Base-by-base conservation (phyloP, 129 eudicot species). In the Pulicaria dysenterica region DNA sequence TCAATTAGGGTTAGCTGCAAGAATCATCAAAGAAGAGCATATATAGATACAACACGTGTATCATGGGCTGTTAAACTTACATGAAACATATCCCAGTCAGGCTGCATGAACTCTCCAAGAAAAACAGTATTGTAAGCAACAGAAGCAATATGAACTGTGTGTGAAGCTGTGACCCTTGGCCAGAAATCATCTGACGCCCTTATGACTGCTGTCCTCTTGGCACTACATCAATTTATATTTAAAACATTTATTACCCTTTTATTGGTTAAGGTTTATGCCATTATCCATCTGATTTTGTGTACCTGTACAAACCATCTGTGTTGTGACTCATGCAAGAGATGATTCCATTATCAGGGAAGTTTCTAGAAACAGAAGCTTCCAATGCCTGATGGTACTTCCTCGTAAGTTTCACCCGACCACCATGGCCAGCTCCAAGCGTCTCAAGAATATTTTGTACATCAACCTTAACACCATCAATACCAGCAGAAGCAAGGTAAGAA, bases 21-120 rank as follows among this genome's bases (percentile, higher is more conserved):
- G 6, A 45, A 77, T 39, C 39, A 10, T 44, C 8, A 34, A 7
- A 16, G 11, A 31, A n/a, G 44, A 64, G 9, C n/a, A 73, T 9
- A 60, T 16, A 58, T 51, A 45, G 47, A 44, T 43, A 24, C 2
- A 51, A 12, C 45, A 50, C 63, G 55, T 67, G 9, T 5, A 15
- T n/a, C n/a, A n/a, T 13, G n/a, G 36, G 49, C 5, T 67, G 7
- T 59, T 66, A 41, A 60, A 68, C 96, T 82, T 74, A 91, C 97
- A 80, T 92, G 98, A 73, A 92, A 92, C 98, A 92, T 87, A 80
- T 92, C 98, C 98, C 98, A 92, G 78, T 92, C 98, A 1, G 98
- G 98, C 82, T 92, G 98, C 98, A 92, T 92, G 73, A 92, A 89
- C 70, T 92, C 98, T 58, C 98, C 96, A 14, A 92, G 80, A 76